Percentiles rank a stretch among this genome's conserved stretches.
Evolutionary conservation across 768 basidiomycete species (phyloP).

Genomic region (Pleurotus giganteus): DNA sequence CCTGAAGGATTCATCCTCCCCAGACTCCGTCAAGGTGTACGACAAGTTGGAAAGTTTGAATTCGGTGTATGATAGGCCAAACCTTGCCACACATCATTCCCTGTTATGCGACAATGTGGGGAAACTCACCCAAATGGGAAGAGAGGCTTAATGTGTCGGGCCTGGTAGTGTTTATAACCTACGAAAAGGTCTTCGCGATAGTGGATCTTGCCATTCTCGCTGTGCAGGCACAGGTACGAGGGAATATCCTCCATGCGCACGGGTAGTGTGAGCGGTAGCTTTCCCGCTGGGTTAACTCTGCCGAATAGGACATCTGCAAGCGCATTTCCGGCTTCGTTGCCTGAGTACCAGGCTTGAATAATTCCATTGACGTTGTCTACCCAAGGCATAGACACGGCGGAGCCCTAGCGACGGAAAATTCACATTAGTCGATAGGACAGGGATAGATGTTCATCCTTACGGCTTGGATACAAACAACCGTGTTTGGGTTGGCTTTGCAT

Average conservation of each 20-base stretch:
- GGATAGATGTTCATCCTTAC: background rate
- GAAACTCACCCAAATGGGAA: conserved; percentile 64
- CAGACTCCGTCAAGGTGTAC: conserved; percentile 26
- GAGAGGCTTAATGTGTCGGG: conserved; percentile 48
- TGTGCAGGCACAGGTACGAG: background rate
- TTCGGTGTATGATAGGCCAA: conserved; percentile 74
- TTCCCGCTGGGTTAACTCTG: background rate
- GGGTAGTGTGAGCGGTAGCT: background rate
- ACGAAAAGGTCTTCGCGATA: conserved; percentile 65
- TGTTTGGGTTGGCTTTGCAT: conserved; percentile 53
- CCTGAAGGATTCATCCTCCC: conserved; percentile 24
- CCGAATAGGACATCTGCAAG: conserved; percentile 5
- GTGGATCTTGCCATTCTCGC: conserved; percentile 30
- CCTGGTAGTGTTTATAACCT: conserved; percentile 69
- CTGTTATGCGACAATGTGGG: background rate
- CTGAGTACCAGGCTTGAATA: conserved; percentile 5
- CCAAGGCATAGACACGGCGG: conserved; percentile 78
- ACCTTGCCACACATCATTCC: conserved; percentile 32
- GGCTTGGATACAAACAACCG: conserved; percentile 59
- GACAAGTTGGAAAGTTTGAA: conserved; percentile 53
- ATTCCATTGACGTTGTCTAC: conserved; percentile 26
- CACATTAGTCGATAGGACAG: too few species aligned
- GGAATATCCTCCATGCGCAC: conserved; percentile 50
- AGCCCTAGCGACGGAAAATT: too few species aligned
- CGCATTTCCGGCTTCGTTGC: conserved; percentile 4